These are phyloP conservation scores for Venturia carpophila DNA, from an alignment of 2,329 filamentous ascomycete species.

Conservation along the genomic window DNA sequence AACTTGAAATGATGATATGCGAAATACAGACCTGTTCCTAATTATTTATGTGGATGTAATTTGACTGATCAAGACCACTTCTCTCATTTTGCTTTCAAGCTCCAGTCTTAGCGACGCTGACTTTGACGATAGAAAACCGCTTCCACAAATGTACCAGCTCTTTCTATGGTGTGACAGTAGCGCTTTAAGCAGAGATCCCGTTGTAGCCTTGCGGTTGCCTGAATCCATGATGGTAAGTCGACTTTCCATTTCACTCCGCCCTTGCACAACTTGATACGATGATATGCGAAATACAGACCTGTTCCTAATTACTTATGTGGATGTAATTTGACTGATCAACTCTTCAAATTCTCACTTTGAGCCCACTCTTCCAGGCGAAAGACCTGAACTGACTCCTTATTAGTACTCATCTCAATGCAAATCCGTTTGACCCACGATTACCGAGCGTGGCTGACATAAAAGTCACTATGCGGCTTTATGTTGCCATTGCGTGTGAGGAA, in stretches of 20 bases:
- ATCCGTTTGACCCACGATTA: background rate
- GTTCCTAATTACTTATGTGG: slow-evolving; percentile 11
- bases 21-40: slow-evolving; percentile 14
- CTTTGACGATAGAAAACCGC: background rate
- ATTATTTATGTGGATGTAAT: slow-evolving; percentile 12
- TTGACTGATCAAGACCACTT: background rate
- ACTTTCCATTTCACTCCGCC: background rate
- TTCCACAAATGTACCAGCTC: background rate
- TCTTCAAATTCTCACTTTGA: background rate
- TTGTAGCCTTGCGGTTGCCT: background rate
- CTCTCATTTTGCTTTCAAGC: background rate
- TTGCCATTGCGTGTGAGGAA: background rate
- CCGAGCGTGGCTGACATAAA: background rate
- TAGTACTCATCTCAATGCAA: background rate
- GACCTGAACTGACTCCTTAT: background rate
- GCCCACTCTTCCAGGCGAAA: too few relatives aligned
- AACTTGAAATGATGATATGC: slow-evolving; percentile 11
- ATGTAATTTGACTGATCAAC: slow-evolving; percentile 11
- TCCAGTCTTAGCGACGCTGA: background rate
- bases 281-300: slow-evolving; percentile 13
- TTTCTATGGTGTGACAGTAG: background rate
- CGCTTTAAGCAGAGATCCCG: background rate
- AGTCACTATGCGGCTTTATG: background rate
- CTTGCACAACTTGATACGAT: background rate
- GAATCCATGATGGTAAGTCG: background rate